Evolutionary conservation across 306 rosid genomes (phyloP).

Genomic region (Malus sylvestris): DNA sequence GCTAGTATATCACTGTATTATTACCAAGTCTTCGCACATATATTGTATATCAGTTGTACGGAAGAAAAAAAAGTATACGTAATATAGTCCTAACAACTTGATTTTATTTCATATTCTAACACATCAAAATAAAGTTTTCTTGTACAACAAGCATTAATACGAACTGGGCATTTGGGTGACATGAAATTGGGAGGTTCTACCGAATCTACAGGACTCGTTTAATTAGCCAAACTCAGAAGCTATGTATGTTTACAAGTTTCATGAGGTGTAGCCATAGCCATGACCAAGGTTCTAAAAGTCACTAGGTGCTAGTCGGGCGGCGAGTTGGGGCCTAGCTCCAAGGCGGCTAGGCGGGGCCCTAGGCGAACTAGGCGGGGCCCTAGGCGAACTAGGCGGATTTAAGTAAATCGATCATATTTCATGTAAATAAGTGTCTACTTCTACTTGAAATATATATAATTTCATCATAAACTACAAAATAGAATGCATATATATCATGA

Average conservation of each 20-base stretch:
- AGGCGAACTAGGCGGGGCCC: too few relatives aligned
- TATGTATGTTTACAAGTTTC: background rate
- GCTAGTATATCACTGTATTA: background rate
- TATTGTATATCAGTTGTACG: too few relatives aligned
- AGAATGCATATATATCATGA: too few relatives aligned
- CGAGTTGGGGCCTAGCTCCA: too few relatives aligned
- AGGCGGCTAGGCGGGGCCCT: too few relatives aligned
- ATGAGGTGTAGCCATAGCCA: background rate
- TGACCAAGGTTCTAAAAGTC: too few relatives aligned
- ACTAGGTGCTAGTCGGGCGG: too few relatives aligned
- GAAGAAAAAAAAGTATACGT: background rate
- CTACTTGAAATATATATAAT: too few relatives aligned
- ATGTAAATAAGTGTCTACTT: too few relatives aligned
- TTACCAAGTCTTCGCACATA: background rate
- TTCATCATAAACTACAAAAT: too few relatives aligned
- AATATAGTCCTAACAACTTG: background rate
- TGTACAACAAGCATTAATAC: background rate
- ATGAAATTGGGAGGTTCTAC: background rate
- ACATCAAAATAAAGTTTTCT: background rate
- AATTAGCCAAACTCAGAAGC: background rate
- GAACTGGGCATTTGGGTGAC: background rate
- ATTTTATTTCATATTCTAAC: background rate
- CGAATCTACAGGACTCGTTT: background rate
- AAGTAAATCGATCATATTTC: too few relatives aligned
- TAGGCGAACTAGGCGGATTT: too few relatives aligned